A percentile compares a stretch with the other conserved stretches of the same genome.
Evolutionary conservation across 352 stramenopile species (phyloP).

Genomic region (Elongisporangium undulatum): DNA sequence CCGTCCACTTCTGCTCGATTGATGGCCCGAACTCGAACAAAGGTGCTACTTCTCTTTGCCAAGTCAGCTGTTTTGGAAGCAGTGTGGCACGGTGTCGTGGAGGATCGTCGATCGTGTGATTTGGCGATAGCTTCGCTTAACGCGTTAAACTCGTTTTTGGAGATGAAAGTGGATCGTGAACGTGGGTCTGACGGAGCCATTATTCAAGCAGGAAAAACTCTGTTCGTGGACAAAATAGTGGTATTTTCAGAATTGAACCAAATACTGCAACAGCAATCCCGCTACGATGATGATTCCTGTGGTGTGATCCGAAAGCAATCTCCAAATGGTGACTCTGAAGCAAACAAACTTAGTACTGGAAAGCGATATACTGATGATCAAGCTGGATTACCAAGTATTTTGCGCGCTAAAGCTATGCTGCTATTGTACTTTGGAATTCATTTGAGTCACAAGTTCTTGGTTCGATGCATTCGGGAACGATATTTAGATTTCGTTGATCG

Average conservation of each 20-base stretch:
- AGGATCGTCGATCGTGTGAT: conserved; percentile 9
- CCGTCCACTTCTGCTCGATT: conserved; percentile 17
- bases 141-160: conserved; percentile 56
- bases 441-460: conserved; percentile 32
- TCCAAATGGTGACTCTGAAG: neutral
- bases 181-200: conserved; percentile 17
- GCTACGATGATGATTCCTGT: conserved; percentile 11
- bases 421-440: conserved; percentile 58
- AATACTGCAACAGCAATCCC: conserved; percentile 17
- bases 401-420: conserved; percentile 65
- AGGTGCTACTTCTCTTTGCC: conserved; percentile 29
- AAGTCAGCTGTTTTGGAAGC: conserved; percentile 30
- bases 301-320: neutral
- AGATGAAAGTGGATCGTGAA: conserved; percentile 29
- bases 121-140: conserved; percentile 56
- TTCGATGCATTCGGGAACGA: conserved; percentile 28
- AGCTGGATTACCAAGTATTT: conserved; percentile 16
- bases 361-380: conserved; percentile 13
- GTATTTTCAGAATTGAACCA: conserved; percentile 21
- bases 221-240: conserved; percentile 35
- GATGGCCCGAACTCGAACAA: conserved; percentile 18
- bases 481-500: conserved; percentile 28
- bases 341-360: neutral
- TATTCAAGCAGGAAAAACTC: conserved; percentile 22
- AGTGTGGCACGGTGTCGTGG: conserved; percentile 34